phyloP scores from a whole-genome alignment of 2,329 filamentous ascomycete genomes.

The Calcarisporium arbuscula region DNA sequence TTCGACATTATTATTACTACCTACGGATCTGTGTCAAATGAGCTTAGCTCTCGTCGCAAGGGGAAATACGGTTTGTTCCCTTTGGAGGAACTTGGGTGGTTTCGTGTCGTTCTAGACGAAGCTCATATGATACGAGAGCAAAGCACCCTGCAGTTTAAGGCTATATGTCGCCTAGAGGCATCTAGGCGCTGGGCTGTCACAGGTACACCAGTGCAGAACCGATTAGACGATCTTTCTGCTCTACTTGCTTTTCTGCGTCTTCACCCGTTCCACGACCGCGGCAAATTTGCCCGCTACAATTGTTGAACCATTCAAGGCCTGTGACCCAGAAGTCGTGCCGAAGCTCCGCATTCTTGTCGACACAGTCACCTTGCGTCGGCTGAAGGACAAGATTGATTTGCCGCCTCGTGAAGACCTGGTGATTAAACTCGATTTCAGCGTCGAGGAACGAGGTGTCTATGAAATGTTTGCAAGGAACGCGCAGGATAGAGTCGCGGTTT shows the following conservation, averaged over 20 bases:
- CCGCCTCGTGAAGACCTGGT: conserved; percentile 68
- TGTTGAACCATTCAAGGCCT: conserved; percentile 77
- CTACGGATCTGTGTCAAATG: conserved; percentile 80
- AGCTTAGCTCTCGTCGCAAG: conserved; percentile 60
- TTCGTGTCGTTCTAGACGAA: conserved; percentile 89
- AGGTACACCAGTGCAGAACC: conserved; percentile 91
- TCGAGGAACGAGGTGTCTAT: conserved; percentile 71
- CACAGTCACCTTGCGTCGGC: conserved; percentile 83
- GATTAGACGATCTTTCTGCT: conserved; percentile 81
- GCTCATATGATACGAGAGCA: conserved; percentile 91
- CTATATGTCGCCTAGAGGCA: conserved; percentile 72
- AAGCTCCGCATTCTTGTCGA: conserved; percentile 87
- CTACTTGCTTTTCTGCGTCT: conserved; percentile 80
- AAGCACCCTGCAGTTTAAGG: conserved; percentile 73
- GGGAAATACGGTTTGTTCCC: conserved; percentile 56
- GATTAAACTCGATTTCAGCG: conserved; percentile 67
- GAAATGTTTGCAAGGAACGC: conserved; percentile 80
- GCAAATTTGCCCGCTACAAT: conserved; percentile 75
- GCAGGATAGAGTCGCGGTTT: conserved; percentile 69
- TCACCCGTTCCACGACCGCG: conserved; percentile 74
- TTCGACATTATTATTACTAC: conserved; percentile 89
- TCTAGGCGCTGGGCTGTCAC: conserved; percentile 94
- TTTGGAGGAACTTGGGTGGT: conserved; percentile 78
- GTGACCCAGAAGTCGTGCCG: conserved; percentile 74
- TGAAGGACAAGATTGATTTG: conserved; percentile 87